Base-by-base conservation (phyloP, 345 rosid species). In the Theobroma cacao region DNA sequence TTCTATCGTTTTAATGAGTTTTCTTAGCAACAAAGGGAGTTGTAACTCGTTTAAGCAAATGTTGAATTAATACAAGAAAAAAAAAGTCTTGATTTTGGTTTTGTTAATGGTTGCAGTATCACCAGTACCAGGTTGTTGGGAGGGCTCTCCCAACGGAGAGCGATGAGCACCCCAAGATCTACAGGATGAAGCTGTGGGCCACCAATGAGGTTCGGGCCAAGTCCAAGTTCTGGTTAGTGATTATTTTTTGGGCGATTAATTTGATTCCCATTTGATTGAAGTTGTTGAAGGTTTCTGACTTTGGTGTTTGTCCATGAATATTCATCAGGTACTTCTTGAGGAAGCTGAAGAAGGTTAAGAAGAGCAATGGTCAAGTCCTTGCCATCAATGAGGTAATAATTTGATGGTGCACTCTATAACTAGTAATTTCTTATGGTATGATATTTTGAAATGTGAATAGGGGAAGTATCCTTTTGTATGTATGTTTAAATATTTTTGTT, bases 51-150 rank as follows among this genome's bases (percentile, higher is more conserved):
- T 15, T 11, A 6, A 41, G 17, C 14, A 1, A 38, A 10, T 28
- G 6, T 26, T 14, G 17, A 15, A 9, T 31, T 1, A 22, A 8
- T 8, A 34, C 45, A 30, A 12, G 10, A 1, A 34, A 2, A 5
- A 11, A 64, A 45, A 76, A 71, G 24, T 41, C 58, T 5, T 41
- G 72, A 26, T 53, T 43, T 78, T 62, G 5, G 15, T 52, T 53
- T 59, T 74, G 24, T 53, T 68, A 50, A 74, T 48, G 31, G 0
- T 68, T 71, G 83, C 88, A 89, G 89, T 86, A 86, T 77, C 92
- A 87, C 68, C 89, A 89, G 75, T 87, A 90, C 84, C 93, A 90
- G 84, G 91, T 90, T 77, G 93, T 87, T 20, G 93, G 91, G 28
- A 84, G 91, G 82, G 91, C 89, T 66, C 84, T 87, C 70, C 93